Conservation (phyloP, 768 basidiomycete genomes). For the Suillus discolor region DNA sequence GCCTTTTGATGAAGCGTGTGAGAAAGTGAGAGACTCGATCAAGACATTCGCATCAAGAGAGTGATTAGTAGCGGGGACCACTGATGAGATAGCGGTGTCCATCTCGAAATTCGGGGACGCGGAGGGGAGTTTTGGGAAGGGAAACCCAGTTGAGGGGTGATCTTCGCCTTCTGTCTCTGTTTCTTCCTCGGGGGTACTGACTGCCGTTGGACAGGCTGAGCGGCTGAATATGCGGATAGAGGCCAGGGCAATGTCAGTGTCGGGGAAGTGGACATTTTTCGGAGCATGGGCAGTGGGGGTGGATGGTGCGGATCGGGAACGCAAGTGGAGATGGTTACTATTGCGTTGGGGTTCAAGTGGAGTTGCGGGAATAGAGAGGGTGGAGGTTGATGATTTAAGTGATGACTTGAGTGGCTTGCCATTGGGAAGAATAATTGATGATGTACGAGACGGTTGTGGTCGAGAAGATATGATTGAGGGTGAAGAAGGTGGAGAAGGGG, state of each 20-base stretch:
- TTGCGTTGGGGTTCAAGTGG: not conserved
- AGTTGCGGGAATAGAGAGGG: constrained; percentile 15
- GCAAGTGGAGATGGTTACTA: constrained; percentile 22
- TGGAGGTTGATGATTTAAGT: constrained; percentile 56
- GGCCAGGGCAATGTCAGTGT: constrained; percentile 59
- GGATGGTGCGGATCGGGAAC: constrained; percentile 60
- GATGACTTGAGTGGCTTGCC: constrained; percentile 89
- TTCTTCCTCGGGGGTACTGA: constrained; percentile 41
- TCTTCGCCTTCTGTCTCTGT: constrained; percentile 46
- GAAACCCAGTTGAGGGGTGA: constrained; percentile 12
- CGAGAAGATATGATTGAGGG: constrained; percentile 8
- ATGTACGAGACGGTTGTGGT: constrained; percentile 34
- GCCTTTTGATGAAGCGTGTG: constrained; percentile 12
- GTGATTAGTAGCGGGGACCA: constrained; percentile 10
- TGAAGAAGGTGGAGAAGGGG: constrained; percentile 17
- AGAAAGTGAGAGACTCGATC: constrained; percentile 40
- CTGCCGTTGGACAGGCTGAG: constrained; percentile 69
- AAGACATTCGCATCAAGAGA: constrained; percentile 30
- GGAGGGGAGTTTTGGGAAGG: constrained; percentile 28
- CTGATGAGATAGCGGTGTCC: constrained; percentile 20
- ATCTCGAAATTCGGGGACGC: constrained; percentile 22
- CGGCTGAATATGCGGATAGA: constrained; percentile 64
- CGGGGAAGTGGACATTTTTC: constrained; percentile 91
- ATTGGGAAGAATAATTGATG: constrained; percentile 58
- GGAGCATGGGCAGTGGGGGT: constrained; percentile 50